Conservation (phyloP, 306 rosid genomes). For the Lotus japonicus region DNA sequence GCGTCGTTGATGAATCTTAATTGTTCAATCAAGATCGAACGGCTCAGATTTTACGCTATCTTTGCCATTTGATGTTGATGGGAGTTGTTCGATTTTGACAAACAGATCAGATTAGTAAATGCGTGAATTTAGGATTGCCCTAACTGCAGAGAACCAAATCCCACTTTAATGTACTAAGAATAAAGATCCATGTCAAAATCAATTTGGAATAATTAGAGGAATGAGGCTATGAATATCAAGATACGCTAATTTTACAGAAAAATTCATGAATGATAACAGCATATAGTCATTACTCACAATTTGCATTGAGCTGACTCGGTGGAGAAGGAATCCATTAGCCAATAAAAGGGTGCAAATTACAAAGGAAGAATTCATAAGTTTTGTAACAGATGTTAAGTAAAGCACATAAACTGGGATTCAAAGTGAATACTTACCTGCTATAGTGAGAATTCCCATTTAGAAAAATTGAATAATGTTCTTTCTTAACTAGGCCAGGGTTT, state of each 20-base stretch:
- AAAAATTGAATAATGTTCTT: conserved; percentile 20
- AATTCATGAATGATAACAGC: not conserved
- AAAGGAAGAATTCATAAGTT: not conserved
- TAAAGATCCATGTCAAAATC: not conserved
- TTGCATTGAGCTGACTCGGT: conserved; percentile 41
- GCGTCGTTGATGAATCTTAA: too few relatives aligned
- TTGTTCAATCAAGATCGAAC: too few relatives aligned
- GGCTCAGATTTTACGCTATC: too few relatives aligned
- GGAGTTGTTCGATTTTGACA: too few relatives aligned
- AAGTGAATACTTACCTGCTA: conserved; percentile 13
- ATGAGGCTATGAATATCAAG: not conserved
- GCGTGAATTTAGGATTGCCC: too few relatives aligned
- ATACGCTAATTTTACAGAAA: not conserved
- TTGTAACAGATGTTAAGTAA: not conserved
- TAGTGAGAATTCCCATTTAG: conserved; percentile 23
- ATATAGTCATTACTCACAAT: conserved; percentile 38
- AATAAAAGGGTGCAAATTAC: not conserved
- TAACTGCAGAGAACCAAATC: too few relatives aligned
- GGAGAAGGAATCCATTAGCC: conserved; percentile 52
- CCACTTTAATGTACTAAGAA: not conserved
- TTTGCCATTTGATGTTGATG: too few relatives aligned
- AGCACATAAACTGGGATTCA: not conserved
- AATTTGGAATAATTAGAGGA: not conserved
- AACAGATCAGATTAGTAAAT: too few relatives aligned
- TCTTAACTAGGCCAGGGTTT: conserved; percentile 23